phyloP scores from a whole-genome alignment of 1,284 basidiomycete species.

The Ceraceosorus guamensis region DNA sequence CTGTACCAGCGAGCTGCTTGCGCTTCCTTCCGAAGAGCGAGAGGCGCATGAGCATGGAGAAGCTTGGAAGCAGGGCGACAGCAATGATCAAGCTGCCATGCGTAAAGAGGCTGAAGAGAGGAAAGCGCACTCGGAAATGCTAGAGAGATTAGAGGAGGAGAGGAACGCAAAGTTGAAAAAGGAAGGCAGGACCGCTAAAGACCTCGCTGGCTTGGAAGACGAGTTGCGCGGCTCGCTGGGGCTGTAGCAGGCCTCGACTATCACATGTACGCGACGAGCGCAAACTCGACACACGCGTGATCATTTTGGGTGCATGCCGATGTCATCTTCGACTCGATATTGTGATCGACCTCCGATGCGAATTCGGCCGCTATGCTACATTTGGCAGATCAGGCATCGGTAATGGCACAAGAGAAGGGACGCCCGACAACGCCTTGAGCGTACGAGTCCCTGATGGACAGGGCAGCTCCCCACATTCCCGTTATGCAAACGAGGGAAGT shows the following conservation, averaged over 20 bases:
- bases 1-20: slow-evolving; percentile 65
- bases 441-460: slow-evolving; percentile 46
- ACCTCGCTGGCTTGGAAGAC: slow-evolving; percentile 22
- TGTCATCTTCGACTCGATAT: too few species aligned
- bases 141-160: slow-evolving; percentile 10
- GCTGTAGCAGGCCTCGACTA: too few species aligned
- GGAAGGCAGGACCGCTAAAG: slow-evolving; percentile 7
- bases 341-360: too few species aligned
- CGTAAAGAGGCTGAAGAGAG: slow-evolving; percentile 53
- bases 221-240: slow-evolving; percentile 33
- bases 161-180: slow-evolving; percentile 5
- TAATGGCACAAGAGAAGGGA: slow-evolving; percentile 47
- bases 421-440: slow-evolving; percentile 37
- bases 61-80: slow-evolving; percentile 7
- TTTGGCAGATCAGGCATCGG: background rate
- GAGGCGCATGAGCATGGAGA: slow-evolving; percentile 9
- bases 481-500: slow-evolving; percentile 8
- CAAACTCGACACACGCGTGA: too few species aligned
- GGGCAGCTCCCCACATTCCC: slow-evolving; percentile 46
- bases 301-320: too few species aligned
- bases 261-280: too few species aligned
- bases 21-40: slow-evolving; percentile 53
- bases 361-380: too few species aligned
- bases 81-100: too few species aligned
- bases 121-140: slow-evolving; percentile 54